Percentiles rank a stretch among this genome's conserved stretches.
Conservation (phyloP, 2,329 filamentous ascomycete species). For the Cylindrodendrum hubeiense region DNA sequence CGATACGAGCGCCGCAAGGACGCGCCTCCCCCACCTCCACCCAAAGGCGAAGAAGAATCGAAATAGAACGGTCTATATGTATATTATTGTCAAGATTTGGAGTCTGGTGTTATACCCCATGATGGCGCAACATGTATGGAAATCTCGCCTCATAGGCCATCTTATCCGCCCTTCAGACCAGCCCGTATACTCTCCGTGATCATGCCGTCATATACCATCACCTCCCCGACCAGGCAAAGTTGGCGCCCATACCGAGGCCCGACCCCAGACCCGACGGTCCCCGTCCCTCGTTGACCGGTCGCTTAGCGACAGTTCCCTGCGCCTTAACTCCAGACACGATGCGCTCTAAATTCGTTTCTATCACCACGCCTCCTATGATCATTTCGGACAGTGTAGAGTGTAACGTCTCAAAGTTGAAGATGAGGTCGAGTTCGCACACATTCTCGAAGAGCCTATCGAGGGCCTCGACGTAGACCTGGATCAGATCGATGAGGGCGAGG, state of each 20-base stretch:
- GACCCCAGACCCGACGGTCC: constrained; percentile 57
- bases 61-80: constrained; percentile 43
- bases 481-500: constrained; percentile 93
- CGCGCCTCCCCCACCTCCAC: constrained; percentile 48
- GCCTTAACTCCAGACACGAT: constrained; percentile 87
- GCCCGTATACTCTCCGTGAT: constrained; percentile 11
- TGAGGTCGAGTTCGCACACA: constrained; percentile 97
- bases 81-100: constrained; percentile 40
- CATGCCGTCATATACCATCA: constrained; percentile 40
- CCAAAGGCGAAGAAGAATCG: constrained; percentile 42
- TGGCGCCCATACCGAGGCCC: constrained; percentile 68
- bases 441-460: constrained; percentile 97
- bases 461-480: constrained; percentile 97
- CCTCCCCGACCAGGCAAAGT: constrained; percentile 66
- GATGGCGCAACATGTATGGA: constrained; percentile 39
- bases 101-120: constrained; percentile 46
- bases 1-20: constrained; percentile 56
- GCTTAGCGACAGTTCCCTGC: constrained; percentile 82
- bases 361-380: constrained; percentile 94
- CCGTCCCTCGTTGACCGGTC: constrained; percentile 79
- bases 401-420: constrained; percentile 98
- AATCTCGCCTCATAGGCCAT: constrained; percentile 36
- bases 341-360: constrained; percentile 90
- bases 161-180: constrained; percentile 34
- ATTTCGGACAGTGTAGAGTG: constrained; percentile 93